Evolutionary conservation across 1,139 yeast species (phyloP).

Genomic region (Saccharomyces pastorianus): DNA sequence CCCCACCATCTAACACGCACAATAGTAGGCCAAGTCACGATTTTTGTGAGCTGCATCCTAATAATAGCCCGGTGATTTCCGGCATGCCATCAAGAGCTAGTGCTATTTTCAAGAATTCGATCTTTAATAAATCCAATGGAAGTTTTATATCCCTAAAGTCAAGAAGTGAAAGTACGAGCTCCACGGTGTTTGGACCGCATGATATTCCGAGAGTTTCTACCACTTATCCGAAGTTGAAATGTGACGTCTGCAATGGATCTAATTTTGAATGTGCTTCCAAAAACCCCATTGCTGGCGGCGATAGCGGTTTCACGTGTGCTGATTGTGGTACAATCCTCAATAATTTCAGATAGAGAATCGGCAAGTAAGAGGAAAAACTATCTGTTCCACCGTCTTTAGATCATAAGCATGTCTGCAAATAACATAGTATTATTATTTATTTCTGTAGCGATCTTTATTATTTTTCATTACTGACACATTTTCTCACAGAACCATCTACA

Average conservation of each 20-base stretch:
- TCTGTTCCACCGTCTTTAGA: background rate
- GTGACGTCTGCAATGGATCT: conserved; percentile 34
- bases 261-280: conserved; percentile 22
- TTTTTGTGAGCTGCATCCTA: background rate
- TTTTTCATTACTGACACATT: background rate
- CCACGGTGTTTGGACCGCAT: conserved; percentile 4
- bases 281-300: conserved; percentile 8
- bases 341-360: conserved; percentile 15
- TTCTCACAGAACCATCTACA: background rate
- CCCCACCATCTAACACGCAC: background rate
- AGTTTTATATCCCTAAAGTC: conserved; percentile 8
- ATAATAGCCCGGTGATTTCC: background rate
- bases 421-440: background rate
- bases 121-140: conserved; percentile 11
- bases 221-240: conserved; percentile 12
- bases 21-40: background rate
- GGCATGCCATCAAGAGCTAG: conserved; percentile 10
- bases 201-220: conserved; percentile 3
- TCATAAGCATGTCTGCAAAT: background rate
- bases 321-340: conserved; percentile 23
- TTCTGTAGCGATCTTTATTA: background rate
- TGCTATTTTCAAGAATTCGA: conserved; percentile 14
- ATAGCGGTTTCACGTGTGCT: conserved; percentile 14
- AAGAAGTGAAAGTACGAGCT: conserved; percentile 7
- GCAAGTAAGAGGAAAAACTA: background rate